Base-by-base conservation (phyloP, 352 stramenopile genomes). In the Pythium grandisporangium region DNA sequence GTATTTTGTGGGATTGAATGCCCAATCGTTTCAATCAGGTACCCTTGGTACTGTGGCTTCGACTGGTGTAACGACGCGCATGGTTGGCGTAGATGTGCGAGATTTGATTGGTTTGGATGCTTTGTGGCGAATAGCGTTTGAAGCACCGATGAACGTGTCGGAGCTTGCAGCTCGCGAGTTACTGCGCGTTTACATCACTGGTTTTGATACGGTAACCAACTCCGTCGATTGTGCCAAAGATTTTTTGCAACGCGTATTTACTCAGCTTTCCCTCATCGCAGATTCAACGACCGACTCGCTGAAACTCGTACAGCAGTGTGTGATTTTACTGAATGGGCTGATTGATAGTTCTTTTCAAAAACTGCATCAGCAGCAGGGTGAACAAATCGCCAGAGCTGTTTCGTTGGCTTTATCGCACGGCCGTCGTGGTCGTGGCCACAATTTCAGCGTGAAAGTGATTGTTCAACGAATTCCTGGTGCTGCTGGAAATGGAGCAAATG, bases 1-100 rank as follows among this genome's bases (percentile, higher is more conserved):
- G 11, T 94, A 88, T 30, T 94, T 94, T 46, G 64, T 88, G 10
- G 71, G 62, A 1, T 32, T 94, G 29, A 94, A 94, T 45, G 55
- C 68, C 13, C n/a, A n/a, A n/a, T n/a, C n/a, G n/a, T n/a, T n/a
- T n/a, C n/a, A n/a, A n/a, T n/a, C n/a, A n/a, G n/a, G n/a, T n/a
- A n/a, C n/a, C n/a, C n/a, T n/a, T n/a, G n/a, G n/a, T n/a, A n/a
- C n/a, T n/a, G n/a, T n/a, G n/a, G n/a, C n/a, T n/a, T n/a, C n/a
- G n/a, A 63, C 76, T 23, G 27, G 14, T 32, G 14, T 32, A 14
- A 8, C 27, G 27, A 14, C 27, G 14, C 34, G 7, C n/a, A 16
- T 8, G 10, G 8, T 16, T 17, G 14, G 8, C 10, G 8, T 16
- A 39, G 19, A 39, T 39, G 10, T 39, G 14, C 34, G 12, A 10